phyloP scores from a whole-genome alignment of 2,329 filamentous ascomycete species.

The Botrytis paeoniae region DNA sequence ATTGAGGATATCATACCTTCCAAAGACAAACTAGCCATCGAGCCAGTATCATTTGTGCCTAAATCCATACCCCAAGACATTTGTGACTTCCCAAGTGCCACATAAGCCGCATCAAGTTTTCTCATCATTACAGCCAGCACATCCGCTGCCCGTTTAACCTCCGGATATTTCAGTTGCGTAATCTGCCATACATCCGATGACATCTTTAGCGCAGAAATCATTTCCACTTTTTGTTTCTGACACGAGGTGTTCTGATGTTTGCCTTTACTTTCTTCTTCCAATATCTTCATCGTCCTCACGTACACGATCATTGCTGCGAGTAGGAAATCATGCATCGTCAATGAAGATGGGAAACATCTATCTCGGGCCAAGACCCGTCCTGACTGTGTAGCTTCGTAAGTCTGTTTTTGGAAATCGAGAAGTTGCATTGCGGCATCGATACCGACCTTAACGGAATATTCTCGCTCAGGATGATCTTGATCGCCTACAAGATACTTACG shows the following conservation, averaged over 20 bases:
- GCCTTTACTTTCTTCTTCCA: not conserved
- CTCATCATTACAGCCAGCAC: constrained; percentile 13
- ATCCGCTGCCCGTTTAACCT: not conserved
- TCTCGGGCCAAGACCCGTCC: constrained; percentile 31
- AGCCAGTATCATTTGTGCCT: not conserved
- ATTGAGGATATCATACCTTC: not conserved
- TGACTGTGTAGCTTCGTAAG: constrained; percentile 21
- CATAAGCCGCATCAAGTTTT: not conserved
- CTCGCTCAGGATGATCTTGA: constrained; percentile 25
- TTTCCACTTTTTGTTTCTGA: not conserved
- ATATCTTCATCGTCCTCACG: constrained; percentile 7
- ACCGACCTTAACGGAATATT: constrained; percentile 26
- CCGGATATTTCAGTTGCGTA: not conserved
- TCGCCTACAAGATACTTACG: constrained; percentile 32
- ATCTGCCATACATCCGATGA: not conserved
- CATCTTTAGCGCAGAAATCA: constrained; percentile 3
- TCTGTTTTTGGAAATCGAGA: constrained; percentile 32
- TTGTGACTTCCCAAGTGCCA: not conserved
- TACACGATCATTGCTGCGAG: constrained; percentile 50
- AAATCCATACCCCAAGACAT: not conserved
- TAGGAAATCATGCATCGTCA: constrained; percentile 35
- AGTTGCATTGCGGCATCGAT: constrained; percentile 29
- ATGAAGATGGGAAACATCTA: constrained; percentile 33
- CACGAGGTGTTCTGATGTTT: not conserved
- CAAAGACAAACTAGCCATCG: constrained; percentile 4